Conservation (phyloP, 2,329 filamentous ascomycete genomes). For the Cryphonectria radicalis region DNA sequence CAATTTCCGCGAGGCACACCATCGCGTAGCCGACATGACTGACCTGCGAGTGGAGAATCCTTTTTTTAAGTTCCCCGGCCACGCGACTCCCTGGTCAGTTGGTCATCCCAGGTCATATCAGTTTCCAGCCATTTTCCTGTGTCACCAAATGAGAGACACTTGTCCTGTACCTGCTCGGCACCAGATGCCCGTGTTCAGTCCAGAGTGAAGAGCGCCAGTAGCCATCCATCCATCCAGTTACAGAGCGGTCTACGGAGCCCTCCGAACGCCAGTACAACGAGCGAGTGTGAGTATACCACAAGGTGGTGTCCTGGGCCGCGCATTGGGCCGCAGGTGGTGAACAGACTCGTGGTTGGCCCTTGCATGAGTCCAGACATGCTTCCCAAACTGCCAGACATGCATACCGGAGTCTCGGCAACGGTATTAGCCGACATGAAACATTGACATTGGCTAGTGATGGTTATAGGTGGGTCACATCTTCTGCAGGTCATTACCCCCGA, state of each 20-base stretch:
- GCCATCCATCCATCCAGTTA: background rate
- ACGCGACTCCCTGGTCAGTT: constrained; percentile 22
- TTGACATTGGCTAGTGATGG: constrained; percentile 23
- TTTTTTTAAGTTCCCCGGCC: constrained; percentile 25
- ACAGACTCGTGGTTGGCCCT: constrained; percentile 14
- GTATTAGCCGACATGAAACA: constrained; percentile 29
- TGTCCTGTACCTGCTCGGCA: constrained; percentile 25
- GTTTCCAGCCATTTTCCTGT: constrained; percentile 9
- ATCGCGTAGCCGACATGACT: constrained; percentile 29
- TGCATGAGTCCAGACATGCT: constrained; percentile 16
- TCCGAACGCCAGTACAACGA: background rate
- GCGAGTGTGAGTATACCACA: background rate
- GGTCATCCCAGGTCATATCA: constrained; percentile 5
- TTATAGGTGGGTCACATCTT: constrained; percentile 18
- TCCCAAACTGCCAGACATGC: constrained; percentile 22
- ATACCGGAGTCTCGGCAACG: constrained; percentile 24
- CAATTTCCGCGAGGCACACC: constrained; percentile 28
- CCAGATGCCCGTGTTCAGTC: constrained; percentile 18
- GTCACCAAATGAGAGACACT: constrained; percentile 27
- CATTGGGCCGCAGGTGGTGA: constrained; percentile 28
- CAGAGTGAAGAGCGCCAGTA: background rate
- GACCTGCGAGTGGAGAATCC: constrained; percentile 26
- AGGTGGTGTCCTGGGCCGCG: constrained; percentile 23
- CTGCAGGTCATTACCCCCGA: constrained; percentile 20
- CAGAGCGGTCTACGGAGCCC: background rate